A percentile compares a stretch with the other conserved stretches of the same genome.
Conservation (phyloP, 139 green algal species). For the Chlorella sp. region DNA sequence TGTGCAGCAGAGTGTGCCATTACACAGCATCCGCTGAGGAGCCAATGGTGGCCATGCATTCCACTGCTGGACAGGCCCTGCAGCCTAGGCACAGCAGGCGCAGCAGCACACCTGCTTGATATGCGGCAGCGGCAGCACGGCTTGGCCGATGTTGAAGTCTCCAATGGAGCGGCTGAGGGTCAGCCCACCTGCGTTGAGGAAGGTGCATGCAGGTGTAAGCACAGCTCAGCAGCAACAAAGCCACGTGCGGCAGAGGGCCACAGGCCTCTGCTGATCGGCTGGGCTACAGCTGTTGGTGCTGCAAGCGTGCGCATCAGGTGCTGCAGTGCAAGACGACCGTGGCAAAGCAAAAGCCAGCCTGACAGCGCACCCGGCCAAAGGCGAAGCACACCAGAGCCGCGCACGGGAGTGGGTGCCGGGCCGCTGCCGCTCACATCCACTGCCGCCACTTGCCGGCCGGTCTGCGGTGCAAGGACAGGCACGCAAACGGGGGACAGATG, state of each 20-base stretch:
- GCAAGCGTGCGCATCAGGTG: no score
- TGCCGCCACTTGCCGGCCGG: background rate
- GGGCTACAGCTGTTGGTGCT: no score
- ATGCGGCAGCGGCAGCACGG: slow-evolving; percentile 10
- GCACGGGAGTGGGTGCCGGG: background rate
- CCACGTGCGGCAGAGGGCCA: no score
- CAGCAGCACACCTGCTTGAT: slow-evolving; percentile 5
- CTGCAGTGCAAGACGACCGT: no score
- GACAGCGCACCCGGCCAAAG: background rate
- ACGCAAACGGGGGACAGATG: no score
- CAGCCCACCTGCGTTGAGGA: slow-evolving; percentile 8
- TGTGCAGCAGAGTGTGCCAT: background rate
- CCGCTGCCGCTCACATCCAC: background rate
- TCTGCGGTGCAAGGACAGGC: no score
- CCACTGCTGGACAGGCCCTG: no score
- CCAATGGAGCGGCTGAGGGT: background rate
- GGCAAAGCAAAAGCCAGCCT: no score
- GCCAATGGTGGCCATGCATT: no score
- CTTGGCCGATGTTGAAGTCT: background rate
- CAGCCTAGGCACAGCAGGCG: no score
- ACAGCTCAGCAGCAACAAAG: no score
- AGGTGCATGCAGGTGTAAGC: no score
- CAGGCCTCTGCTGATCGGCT: background rate
- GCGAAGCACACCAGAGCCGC: background rate
- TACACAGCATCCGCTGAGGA: background rate